Evolutionary conservation across 2,329 filamentous ascomycete genomes (phyloP).

Genomic region (Calonectria pauciramosa): DNA sequence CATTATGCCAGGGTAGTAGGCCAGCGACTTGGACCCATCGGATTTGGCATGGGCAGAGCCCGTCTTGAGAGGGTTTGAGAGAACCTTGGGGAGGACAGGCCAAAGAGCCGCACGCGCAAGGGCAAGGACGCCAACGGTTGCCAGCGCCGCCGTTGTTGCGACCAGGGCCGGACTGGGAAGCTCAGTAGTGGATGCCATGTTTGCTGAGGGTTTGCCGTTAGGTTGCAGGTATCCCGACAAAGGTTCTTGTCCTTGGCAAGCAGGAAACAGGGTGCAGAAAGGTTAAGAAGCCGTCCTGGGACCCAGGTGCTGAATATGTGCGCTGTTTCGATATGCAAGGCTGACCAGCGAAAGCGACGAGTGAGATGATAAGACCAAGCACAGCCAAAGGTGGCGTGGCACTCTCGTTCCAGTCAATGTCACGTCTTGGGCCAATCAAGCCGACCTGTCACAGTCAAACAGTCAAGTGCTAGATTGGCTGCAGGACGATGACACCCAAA

Average conservation of each 20-base stretch:
- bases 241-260: background rate
- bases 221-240: background rate
- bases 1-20: slow-evolving; percentile 77
- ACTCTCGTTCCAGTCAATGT: background rate
- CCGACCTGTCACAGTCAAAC: background rate
- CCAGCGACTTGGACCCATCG: slow-evolving; percentile 49
- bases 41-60: slow-evolving; percentile 56
- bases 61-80: slow-evolving; percentile 61
- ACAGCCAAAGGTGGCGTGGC: slow-evolving; percentile 1
- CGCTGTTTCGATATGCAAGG: slow-evolving; percentile 7
- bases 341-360: slow-evolving; percentile 7
- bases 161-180: slow-evolving; percentile 45
- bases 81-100: slow-evolving; percentile 55
- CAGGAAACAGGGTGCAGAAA: background rate
- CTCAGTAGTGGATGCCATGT: slow-evolving; percentile 22
- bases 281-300: background rate
- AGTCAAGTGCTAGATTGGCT: background rate
- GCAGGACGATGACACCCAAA: background rate
- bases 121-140: slow-evolving; percentile 56
- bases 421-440: background rate
- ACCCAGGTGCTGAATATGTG: background rate
- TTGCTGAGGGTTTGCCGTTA: background rate
- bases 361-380: slow-evolving; percentile 3
- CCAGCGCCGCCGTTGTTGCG: slow-evolving; percentile 57
- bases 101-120: slow-evolving; percentile 54